Evolutionary conservation across 129 eudicot species (phyloP).

Genomic region (Ambrosia artemisiifolia): DNA sequence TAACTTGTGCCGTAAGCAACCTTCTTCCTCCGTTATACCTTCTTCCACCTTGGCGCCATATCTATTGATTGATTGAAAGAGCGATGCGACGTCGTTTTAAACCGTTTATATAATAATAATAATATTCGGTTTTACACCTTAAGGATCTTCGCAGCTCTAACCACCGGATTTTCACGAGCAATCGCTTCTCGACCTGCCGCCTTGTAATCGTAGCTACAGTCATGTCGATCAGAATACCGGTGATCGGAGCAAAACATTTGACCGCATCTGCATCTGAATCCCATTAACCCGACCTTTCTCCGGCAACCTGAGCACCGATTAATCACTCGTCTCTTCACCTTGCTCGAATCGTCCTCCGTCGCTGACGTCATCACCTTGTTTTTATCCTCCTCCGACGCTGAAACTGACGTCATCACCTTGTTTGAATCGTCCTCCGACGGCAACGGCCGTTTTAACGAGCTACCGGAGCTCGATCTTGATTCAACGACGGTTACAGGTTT

Average conservation of each 20-base stretch:
- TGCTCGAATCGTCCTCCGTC: background rate
- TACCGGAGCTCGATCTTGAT: slow-evolving; percentile 32
- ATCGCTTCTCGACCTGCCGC: slow-evolving; percentile 86
- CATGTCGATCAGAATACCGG: slow-evolving; percentile 89
- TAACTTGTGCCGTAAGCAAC: background rate
- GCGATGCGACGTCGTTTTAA: slow-evolving; percentile 16
- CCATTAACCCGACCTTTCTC: slow-evolving; percentile 69
- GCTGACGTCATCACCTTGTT: background rate
- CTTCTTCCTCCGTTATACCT: background rate
- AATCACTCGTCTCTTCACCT: slow-evolving; percentile 41
- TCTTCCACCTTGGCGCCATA: slow-evolving; percentile 29
- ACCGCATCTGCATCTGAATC: slow-evolving; percentile 83
- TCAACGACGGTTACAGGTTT: slow-evolving; percentile 26
- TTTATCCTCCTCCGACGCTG: background rate
- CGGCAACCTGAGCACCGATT: slow-evolving; percentile 78
- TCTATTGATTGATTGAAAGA: slow-evolving; percentile 23
- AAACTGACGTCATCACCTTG: background rate
- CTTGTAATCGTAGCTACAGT: slow-evolving; percentile 77
- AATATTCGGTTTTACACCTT: slow-evolving; percentile 41
- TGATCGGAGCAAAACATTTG: slow-evolving; percentile 78
- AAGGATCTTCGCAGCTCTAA: slow-evolving; percentile 71
- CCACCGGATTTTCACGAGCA: slow-evolving; percentile 79
- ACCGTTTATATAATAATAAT: background rate
- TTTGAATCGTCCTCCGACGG: background rate
- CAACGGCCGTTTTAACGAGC: slow-evolving; percentile 23